Base-by-base conservation (phyloP, 2,329 filamentous ascomycete genomes). In the Niveomyces coronatus region DNA sequence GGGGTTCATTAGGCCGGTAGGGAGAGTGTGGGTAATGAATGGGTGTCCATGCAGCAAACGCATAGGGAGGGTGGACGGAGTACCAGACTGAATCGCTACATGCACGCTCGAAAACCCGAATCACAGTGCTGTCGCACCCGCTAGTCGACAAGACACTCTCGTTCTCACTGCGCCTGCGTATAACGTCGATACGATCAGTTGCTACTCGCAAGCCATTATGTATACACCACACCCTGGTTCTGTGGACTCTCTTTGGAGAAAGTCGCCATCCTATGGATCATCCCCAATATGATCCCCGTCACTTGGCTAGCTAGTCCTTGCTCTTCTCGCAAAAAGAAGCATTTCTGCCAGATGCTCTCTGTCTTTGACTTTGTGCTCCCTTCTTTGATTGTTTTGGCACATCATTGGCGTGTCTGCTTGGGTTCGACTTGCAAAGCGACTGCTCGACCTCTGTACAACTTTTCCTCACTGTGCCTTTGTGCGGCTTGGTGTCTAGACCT, bases 111-210 rank as follows among this genome's bases (percentile, higher is more conserved):
- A n/a, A n/a, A n/a, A n/a, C n/a, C n/a, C n/a, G n/a, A n/a, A n/a
- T n/a, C n/a, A n/a, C n/a, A n/a, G n/a, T n/a, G n/a, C n/a, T n/a
- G n/a, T n/a, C n/a, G n/a, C 22, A 11, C 22, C 22, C 22, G 22
- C 22, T 24, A n/a, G n/a, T n/a, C n/a, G n/a, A n/a, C n/a, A n/a
- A n/a, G n/a, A n/a, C n/a, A n/a, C 22, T 24, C 22, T 11, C 22
- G 22, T 24, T 24, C 22, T n/a, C n/a, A n/a, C n/a, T n/a, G n/a
- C n/a, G n/a, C n/a, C 27, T 41, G 23, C 29, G 18, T 27, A 28
- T 36, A n/a, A 26, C 37, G 29, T 33, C 37, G 39, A 41, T 41
- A 34, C 36, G 33, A 41, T 37, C 39, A 41, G 33, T 41, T 17
- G 30, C 33, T 41, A 24, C 28, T 37, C 19, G 39, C 34, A 37